A percentile compares a stretch with the other conserved stretches of the same genome.
Evolutionary conservation across 805 yeast species (phyloP).

Genomic region (Lachancea sp.): DNA sequence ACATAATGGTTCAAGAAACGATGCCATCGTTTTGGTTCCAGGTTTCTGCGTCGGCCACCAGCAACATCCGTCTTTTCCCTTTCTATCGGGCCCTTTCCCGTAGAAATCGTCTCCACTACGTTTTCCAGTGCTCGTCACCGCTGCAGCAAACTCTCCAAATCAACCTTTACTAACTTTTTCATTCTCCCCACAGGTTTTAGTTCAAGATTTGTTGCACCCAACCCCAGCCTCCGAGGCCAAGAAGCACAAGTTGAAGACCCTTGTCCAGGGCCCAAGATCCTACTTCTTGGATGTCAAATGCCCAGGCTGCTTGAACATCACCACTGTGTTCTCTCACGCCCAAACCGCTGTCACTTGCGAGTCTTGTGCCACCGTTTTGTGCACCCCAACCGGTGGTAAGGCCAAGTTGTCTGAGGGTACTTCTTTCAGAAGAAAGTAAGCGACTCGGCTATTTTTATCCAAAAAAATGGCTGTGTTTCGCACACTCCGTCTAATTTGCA

Average conservation of each 20-base stretch:
- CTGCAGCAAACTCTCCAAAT: no score
- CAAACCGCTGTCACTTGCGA: conserved; percentile 99
- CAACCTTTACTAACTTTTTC: conserved; percentile 20
- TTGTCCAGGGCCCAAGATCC: conserved; percentile 97
- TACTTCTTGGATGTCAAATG: conserved; percentile 99
- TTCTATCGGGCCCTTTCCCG: no score
- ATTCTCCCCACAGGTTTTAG: conserved; percentile 66
- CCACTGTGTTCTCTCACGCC: conserved; percentile 99
- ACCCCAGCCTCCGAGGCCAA: conserved; percentile 92
- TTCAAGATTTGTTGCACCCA: conserved; percentile 98
- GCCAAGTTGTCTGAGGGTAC: conserved; percentile 99
- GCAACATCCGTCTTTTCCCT: no score
- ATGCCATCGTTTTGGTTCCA: no score
- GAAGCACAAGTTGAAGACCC: conserved; percentile 95
- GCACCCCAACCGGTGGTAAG: conserved; percentile 99
- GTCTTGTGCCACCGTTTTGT: conserved; percentile 94
- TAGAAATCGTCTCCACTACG: no score
- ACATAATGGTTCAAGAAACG: no score
- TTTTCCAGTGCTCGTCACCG: no score
- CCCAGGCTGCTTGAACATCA: conserved; percentile 98
- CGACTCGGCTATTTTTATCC: background rate
- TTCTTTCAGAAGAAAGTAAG: conserved; percentile 98
- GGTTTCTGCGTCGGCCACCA: no score
- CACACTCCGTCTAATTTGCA: conserved; percentile 2
- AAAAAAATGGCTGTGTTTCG: background rate